phyloP scores from a whole-genome alignment of 768 basidiomycete genomes.

The Arthromyces matolae region DNA sequence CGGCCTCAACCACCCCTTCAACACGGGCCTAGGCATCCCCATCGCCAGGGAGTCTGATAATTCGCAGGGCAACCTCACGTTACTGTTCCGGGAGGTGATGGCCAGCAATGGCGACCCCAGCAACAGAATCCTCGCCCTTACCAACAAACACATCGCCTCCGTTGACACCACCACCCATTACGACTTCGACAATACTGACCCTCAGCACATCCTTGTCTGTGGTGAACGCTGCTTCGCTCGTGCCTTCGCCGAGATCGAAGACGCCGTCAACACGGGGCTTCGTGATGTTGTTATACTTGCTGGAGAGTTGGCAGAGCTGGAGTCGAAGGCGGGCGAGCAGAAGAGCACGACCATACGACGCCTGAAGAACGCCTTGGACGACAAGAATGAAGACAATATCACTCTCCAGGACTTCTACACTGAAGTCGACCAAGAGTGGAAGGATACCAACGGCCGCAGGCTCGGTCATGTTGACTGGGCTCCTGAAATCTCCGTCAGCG shows the following conservation, averaged over 20 bases:
- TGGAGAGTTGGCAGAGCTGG: constrained; percentile 20
- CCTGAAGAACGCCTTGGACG: constrained; percentile 14
- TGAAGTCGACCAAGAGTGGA: constrained; percentile 20
- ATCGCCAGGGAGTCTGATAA: constrained; percentile 21
- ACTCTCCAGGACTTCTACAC: constrained; percentile 21
- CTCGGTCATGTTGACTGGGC: constrained; percentile 23
- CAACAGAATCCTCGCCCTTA: constrained; percentile 23
- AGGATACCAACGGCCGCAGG: constrained; percentile 17
- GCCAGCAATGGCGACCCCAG: constrained; percentile 22
- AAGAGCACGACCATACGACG: constrained; percentile 13
- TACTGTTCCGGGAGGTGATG: constrained; percentile 30
- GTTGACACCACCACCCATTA: constrained; percentile 24
- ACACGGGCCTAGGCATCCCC: constrained; percentile 27
- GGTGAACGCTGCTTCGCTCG: neutral
- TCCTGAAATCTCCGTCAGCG: constrained; percentile 20
- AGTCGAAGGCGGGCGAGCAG: no score
- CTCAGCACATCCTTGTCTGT: constrained; percentile 15
- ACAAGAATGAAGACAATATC: constrained; percentile 17
- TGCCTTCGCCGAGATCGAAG: constrained; percentile 23
- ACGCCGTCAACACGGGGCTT: constrained; percentile 8
- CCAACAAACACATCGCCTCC: constrained; percentile 26
- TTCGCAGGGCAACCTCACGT: constrained; percentile 26
- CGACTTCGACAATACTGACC: constrained; percentile 24
- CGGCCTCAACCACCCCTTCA: constrained; percentile 22
- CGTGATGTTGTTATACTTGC: constrained; percentile 16